A percentile compares a stretch with the other conserved stretches of the same genome.
phyloP scores from a whole-genome alignment of 148 eudicot species.

The Chenopodium suecicum region DNA sequence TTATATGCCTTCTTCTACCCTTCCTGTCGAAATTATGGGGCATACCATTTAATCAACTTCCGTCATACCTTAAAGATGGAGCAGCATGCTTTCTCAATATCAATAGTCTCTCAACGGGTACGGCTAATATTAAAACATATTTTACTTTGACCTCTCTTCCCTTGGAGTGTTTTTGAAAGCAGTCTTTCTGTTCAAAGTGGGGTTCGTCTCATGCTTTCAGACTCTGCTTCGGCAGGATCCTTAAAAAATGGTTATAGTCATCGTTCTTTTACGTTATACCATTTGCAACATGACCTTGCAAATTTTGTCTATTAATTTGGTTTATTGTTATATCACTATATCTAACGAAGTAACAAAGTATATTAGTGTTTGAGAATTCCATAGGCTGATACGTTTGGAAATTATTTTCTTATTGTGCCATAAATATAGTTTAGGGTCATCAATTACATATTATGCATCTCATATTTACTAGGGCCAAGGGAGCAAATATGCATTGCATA shows the following conservation, averaged over 20 bases:
- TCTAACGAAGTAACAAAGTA: neutral
- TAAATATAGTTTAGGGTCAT: too few species aligned
- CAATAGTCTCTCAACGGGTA: slow-evolving; percentile 65
- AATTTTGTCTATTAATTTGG: neutral
- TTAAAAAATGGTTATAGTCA: neutral
- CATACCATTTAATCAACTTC: slow-evolving; percentile 83
- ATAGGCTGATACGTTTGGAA: neutral
- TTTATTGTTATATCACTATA: neutral
- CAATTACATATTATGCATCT: neutral
- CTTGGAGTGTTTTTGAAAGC: neutral
- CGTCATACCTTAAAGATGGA: slow-evolving; percentile 82
- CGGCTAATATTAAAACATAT: neutral
- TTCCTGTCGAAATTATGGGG: slow-evolving; percentile 95
- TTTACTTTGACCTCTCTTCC: neutral
- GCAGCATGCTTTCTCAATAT: slow-evolving; percentile 95
- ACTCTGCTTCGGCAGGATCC: neutral
- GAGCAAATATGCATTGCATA: neutral
- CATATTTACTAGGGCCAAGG: neutral
- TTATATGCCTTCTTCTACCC: slow-evolving; percentile 91
- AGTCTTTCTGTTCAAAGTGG: neutral
- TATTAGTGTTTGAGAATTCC: neutral
- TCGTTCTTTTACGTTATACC: neutral
- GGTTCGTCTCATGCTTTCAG: neutral
- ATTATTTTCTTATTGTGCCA: too few species aligned
- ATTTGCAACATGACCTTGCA: neutral